phyloP scores from a whole-genome alignment of 441 rosid species.

The California macrophylla region DNA sequence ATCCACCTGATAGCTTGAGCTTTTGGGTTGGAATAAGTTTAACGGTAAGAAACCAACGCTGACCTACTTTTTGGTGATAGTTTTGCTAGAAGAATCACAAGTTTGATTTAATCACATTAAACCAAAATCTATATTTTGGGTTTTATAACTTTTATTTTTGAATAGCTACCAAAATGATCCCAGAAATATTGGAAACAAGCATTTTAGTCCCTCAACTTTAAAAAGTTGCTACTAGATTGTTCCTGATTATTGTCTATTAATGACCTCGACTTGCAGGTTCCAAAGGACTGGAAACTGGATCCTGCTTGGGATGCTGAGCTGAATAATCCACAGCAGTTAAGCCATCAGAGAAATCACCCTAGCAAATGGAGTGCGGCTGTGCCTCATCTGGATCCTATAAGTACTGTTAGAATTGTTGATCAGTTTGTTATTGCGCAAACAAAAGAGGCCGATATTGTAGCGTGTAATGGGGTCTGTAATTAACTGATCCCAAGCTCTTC shows the following conservation, averaged over 20 bases:
- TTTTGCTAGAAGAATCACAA: not conserved
- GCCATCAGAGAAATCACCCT: slow-evolving; percentile 54
- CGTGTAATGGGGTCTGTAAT: slow-evolving; percentile 29
- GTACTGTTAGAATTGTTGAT: slow-evolving; percentile 70
- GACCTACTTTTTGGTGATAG: slow-evolving; percentile 2
- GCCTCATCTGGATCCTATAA: slow-evolving; percentile 58
- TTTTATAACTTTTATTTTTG: not conserved
- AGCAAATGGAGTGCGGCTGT: slow-evolving; percentile 84
- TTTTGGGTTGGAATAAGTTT: too few relatives aligned
- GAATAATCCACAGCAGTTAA: slow-evolving; percentile 45
- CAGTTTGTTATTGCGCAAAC: slow-evolving; percentile 49
- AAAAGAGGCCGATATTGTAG: slow-evolving; percentile 28
- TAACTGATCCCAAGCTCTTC: slow-evolving; percentile 25
- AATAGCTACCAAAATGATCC: too few relatives aligned
- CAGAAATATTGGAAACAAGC: too few relatives aligned
- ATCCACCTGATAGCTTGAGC: too few relatives aligned
- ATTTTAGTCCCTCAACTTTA: not conserved
- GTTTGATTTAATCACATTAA: not conserved
- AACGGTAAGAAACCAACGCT: slow-evolving; percentile 16
- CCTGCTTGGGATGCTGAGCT: slow-evolving; percentile 73
- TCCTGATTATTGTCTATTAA: not conserved
- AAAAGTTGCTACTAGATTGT: not conserved
- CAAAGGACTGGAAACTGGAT: slow-evolving; percentile 92
- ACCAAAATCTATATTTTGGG: not conserved
- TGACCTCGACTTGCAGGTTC: slow-evolving; percentile 47